phyloP scores from a whole-genome alignment of 305 asterid species.

The Fraxinus velutina region DNA sequence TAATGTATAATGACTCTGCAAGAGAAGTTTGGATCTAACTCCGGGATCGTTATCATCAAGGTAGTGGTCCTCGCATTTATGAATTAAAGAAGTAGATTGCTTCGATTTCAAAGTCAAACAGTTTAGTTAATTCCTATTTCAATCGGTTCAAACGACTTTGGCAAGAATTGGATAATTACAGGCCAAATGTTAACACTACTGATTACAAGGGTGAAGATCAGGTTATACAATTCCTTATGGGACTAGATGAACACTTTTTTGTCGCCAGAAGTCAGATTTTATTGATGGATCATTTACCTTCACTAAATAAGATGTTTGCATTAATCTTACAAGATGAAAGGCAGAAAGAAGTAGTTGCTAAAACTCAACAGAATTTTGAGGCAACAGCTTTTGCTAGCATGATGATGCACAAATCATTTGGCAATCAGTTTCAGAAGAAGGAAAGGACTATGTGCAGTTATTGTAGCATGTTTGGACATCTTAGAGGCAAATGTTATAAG shows the following conservation, averaged over 20 bases:
- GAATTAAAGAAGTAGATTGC: not conserved
- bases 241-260: not conserved
- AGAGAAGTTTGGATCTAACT: not conserved
- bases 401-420: not conserved
- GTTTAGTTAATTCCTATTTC: not conserved
- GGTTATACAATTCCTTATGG: not conserved
- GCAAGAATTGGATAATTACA: not conserved
- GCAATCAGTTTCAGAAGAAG: not conserved
- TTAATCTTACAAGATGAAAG: not conserved
- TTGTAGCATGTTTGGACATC: not conserved
- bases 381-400: not conserved
- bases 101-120: not conserved
- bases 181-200: not conserved
- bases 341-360: too few species aligned
- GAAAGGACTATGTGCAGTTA: not conserved
- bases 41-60: not conserved
- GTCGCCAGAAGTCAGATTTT: not conserved
- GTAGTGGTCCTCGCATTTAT: not conserved
- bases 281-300: not conserved
- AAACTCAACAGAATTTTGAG: not conserved
- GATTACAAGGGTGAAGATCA: not conserved
- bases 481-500: not conserved
- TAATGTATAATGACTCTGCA: not conserved
- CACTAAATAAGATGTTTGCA: not conserved
- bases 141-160: not conserved